A percentile compares a stretch with the other conserved stretches of the same genome.
These are phyloP conservation scores for Penicillium sp. DNA, from an alignment of 2,329 filamentous ascomycete genomes.

Conservation along the genomic window DNA sequence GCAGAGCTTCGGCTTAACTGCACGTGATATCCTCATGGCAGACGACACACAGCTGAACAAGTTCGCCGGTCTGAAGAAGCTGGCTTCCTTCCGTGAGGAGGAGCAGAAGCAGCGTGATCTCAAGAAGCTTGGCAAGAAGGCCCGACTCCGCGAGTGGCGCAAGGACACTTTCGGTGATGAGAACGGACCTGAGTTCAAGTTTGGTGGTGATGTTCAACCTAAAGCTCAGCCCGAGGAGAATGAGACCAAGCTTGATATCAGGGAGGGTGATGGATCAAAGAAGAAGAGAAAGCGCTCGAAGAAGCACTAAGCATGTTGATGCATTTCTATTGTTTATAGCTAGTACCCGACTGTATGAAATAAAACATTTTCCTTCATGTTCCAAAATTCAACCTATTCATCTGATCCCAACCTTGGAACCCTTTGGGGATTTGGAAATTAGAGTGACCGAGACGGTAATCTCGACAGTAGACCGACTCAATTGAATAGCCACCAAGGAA, in stretches of 20 bases:
- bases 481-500: no score
- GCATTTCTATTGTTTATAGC: conserved; percentile 10
- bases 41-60: conserved; percentile 84
- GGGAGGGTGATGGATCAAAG: conserved; percentile 40
- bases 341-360: conserved; percentile 4
- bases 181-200: conserved; percentile 48
- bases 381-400: neutral
- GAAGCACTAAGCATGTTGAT: conserved; percentile 35
- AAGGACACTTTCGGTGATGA: conserved; percentile 66
- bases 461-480: no score
- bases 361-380: neutral
- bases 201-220: conserved; percentile 26
- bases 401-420: no score
- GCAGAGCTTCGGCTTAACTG: conserved; percentile 82
- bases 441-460: no score
- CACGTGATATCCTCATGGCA: conserved; percentile 87
- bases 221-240: conserved; percentile 19
- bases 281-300: conserved; percentile 50
- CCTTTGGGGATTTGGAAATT: no score
- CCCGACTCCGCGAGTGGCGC: conserved; percentile 82
- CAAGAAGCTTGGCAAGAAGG: conserved; percentile 91
- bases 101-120: conserved; percentile 88
- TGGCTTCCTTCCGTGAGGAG: conserved; percentile 82
- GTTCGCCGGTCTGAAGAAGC: conserved; percentile 91
- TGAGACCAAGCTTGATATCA: conserved; percentile 43